phyloP scores from a whole-genome alignment of 306 rosid genomes.

The Prunus mongolica region DNA sequence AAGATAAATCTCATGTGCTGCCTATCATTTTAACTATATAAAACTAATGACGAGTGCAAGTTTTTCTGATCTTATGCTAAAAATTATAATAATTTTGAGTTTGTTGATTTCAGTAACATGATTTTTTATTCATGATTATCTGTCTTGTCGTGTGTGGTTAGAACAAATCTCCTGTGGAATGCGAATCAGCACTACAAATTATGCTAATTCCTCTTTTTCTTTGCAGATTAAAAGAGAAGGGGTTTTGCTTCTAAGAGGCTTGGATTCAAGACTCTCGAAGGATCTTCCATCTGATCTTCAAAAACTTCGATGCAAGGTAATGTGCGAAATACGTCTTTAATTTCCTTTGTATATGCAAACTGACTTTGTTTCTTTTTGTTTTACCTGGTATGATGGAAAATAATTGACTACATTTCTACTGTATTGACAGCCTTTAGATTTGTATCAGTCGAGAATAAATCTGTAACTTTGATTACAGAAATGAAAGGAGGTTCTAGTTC shows the following conservation, averaged over 20 bases:
- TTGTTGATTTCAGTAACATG: not conserved
- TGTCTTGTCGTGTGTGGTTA: not conserved
- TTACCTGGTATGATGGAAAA: not conserved
- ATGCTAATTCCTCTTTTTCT: slow-evolving; percentile 16
- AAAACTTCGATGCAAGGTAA: slow-evolving; percentile 96
- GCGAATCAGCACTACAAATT: not conserved
- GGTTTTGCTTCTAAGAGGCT: slow-evolving; percentile 80
- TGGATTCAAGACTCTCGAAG: slow-evolving; percentile 87
- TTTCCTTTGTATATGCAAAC: not conserved
- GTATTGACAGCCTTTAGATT: too few relatives aligned
- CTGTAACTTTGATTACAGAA: not conserved
- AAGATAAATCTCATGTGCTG: not conserved
- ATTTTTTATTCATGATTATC: not conserved
- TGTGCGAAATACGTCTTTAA: not conserved
- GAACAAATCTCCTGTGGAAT: not conserved
- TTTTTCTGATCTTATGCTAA: not conserved
- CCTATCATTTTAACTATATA: not conserved
- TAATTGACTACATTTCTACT: not conserved
- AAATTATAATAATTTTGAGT: not conserved
- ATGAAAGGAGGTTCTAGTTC: not conserved
- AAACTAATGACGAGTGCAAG: not conserved
- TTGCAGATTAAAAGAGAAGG: slow-evolving; percentile 90
- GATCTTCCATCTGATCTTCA: slow-evolving; percentile 98
- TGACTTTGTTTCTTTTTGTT: not conserved
- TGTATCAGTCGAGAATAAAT: not conserved